Evolutionary conservation across 2,329 filamentous ascomycete genomes (phyloP), one percentile per base, ranked within the genome.

Genomic region (Hypoxylon sp.): DNA sequence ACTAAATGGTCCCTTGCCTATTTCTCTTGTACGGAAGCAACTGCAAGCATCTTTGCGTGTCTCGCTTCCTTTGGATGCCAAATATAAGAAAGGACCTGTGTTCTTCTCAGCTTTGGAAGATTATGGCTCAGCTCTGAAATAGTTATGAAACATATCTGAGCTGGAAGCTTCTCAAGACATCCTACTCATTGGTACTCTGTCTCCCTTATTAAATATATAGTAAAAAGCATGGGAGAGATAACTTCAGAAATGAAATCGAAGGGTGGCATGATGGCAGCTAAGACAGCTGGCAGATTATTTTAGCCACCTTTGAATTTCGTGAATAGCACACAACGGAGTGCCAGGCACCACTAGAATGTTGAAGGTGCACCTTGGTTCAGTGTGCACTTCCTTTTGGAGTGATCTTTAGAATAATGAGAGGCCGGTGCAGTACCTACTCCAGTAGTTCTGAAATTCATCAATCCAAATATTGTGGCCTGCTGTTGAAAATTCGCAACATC

Each of bases 131-230:
- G 11, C 5, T 41, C 2, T 9, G 7, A 51, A 57, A 27, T 2
- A n/a, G 34, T 11, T 56, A 9, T 34, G 19, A 25, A n/a, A 34
- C 29, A 23, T 8, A 34, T 11, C 41, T 23, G 30, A 43, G 16
- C 47, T 58, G 32, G 61, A 63, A 63, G 41, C 16, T 58, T 58
- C 61, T 48, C 11, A 48, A 58, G 11, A 8, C 43, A 23, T 46
- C 34, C 37, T 21, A 48, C 3, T 54, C 19, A 11, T 27, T 5
- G 16, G n/a, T 5, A 9, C 12, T 54, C 3, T 37, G 53, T 62
- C 46, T 65, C 19, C 9, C 8, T 7, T 52, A 23, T 12, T n/a
- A 8, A 3, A 23, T 48, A 27, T 16, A n/a, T n/a, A 9, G 6
- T 34, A 41, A 48, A 29, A 52, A 27, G 48, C 19, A 47, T 2